Evolutionary conservation across 805 yeast genomes (phyloP).

Genomic region (Hanseniaspora valbyensis): DNA sequence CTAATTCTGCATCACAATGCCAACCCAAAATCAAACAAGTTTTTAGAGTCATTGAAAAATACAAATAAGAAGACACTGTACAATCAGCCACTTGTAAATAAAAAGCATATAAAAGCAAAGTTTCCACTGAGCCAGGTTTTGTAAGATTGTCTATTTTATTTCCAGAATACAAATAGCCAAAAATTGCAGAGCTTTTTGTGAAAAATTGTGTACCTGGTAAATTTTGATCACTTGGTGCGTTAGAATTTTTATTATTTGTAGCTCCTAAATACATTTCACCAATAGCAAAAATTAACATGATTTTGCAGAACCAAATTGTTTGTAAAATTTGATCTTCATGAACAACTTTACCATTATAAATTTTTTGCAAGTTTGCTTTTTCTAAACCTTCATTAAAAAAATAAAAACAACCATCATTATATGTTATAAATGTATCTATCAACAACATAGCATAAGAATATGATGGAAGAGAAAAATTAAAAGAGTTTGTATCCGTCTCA

Average conservation of each 20-base stretch:
- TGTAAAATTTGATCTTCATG: constrained; percentile 49
- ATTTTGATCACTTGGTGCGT: constrained; percentile 21
- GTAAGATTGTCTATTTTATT: constrained; percentile 73
- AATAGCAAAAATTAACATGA: constrained; percentile 58
- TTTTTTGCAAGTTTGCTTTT: constrained; percentile 50
- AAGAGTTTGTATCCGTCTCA: constrained; percentile 34
- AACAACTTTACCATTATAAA: constrained; percentile 40
- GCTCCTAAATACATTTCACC: constrained; percentile 80
- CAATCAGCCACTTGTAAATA: constrained; percentile 76
- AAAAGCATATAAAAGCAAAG: constrained; percentile 61
- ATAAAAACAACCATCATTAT: constrained; percentile 76
- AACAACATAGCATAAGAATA: constrained; percentile 64
- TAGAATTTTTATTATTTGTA: constrained; percentile 39
- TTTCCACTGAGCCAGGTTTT: constrained; percentile 71
- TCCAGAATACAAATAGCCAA: constrained; percentile 64
- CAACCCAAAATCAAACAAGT: constrained; percentile 63
- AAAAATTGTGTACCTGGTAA: constrained; percentile 73
- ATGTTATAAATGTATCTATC: constrained; percentile 65
- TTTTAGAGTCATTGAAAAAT: constrained; percentile 64
- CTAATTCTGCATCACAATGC: constrained; percentile 75
- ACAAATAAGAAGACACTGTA: constrained; percentile 69
- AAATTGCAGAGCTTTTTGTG: constrained; percentile 66
- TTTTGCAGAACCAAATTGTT: constrained; percentile 72
- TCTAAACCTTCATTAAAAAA: constrained; percentile 75
- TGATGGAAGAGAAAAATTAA: constrained; percentile 63